A percentile compares a stretch with the other conserved stretches of the same genome.
These are phyloP conservation scores for Micractinium sp. DNA, from an alignment of 139 green algal species.

Conservation along the genomic window DNA sequence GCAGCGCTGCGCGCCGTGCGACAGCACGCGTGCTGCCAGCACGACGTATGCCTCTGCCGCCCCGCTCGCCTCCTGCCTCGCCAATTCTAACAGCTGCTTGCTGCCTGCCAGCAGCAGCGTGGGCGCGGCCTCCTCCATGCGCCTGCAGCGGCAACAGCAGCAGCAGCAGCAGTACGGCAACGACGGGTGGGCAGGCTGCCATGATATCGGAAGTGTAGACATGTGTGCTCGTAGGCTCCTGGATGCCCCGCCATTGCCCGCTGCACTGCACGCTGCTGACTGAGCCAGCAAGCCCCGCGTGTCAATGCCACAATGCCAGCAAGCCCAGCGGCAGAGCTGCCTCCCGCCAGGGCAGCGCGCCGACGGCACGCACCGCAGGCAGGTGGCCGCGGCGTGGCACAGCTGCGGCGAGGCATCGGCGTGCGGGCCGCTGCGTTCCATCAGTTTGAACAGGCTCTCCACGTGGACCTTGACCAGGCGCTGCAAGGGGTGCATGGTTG, in stretches of 20 bases:
- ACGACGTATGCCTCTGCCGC: conserved; percentile 13
- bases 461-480: conserved; percentile 15
- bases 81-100: conserved; percentile 31
- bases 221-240: too few species aligned
- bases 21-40: conserved; percentile 16
- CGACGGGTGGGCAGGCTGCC: neutral
- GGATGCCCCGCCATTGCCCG: too few species aligned
- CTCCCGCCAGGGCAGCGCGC: neutral
- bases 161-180: neutral
- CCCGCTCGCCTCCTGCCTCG: conserved; percentile 1
- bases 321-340: neutral
- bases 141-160: neutral
- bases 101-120: conserved; percentile 22
- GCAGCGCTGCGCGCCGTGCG: conserved; percentile 24
- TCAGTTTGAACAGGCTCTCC: conserved; percentile 11
- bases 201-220: neutral
- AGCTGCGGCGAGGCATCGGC: neutral
- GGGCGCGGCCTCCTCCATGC: conserved; percentile 18
- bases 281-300: too few species aligned
- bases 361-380: neutral
- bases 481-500: neutral
- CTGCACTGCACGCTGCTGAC: too few species aligned
- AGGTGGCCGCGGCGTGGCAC: conserved; percentile 7
- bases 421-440: conserved; percentile 1
- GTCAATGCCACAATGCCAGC: neutral